phyloP scores from a whole-genome alignment of 1,284 basidiomycete genomes.

The Ustilago trichophora region DNA sequence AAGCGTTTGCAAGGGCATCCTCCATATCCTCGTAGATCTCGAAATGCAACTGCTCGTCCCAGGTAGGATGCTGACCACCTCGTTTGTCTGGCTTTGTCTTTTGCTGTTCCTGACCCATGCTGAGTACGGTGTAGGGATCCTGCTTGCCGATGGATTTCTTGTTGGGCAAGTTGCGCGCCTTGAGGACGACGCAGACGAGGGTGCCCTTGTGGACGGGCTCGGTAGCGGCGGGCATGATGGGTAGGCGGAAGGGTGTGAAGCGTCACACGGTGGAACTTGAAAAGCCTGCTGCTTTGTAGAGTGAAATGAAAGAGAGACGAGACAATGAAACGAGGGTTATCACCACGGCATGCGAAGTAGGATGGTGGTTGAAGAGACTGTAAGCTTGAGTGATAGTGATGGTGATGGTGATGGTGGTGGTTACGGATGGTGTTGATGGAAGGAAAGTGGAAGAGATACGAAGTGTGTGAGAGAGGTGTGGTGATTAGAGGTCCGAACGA shows the following conservation, averaged over 20 bases:
- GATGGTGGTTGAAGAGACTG: neutral
- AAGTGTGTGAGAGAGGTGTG: neutral
- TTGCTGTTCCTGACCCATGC: slow-evolving; percentile 75
- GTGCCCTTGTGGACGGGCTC: slow-evolving; percentile 73
- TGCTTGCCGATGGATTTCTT: slow-evolving; percentile 77
- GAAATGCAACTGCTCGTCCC: slow-evolving; percentile 98
- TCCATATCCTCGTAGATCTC: slow-evolving; percentile 83
- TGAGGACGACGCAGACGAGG: slow-evolving; percentile 90
- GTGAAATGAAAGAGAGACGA: neutral
- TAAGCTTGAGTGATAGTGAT: neutral
- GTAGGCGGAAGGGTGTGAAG: neutral
- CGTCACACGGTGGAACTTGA: neutral
- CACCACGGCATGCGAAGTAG: slow-evolving; percentile 2
- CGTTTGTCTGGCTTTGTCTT: slow-evolving; percentile 80
- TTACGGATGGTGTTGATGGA: neutral
- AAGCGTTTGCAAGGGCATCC: slow-evolving; percentile 71
- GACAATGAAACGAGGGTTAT: neutral
- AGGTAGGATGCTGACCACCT: slow-evolving; percentile 96
- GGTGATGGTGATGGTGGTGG: neutral
- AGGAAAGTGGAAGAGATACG: neutral
- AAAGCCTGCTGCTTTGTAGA: neutral
- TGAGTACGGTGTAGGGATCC: slow-evolving; percentile 89
- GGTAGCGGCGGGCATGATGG: slow-evolving; percentile 27
- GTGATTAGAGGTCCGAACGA: slow-evolving; percentile 8
- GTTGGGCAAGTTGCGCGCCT: slow-evolving; percentile 75